phyloP scores from a whole-genome alignment of 1,139 yeast species.

The Yamadazyma sp. region DNA sequence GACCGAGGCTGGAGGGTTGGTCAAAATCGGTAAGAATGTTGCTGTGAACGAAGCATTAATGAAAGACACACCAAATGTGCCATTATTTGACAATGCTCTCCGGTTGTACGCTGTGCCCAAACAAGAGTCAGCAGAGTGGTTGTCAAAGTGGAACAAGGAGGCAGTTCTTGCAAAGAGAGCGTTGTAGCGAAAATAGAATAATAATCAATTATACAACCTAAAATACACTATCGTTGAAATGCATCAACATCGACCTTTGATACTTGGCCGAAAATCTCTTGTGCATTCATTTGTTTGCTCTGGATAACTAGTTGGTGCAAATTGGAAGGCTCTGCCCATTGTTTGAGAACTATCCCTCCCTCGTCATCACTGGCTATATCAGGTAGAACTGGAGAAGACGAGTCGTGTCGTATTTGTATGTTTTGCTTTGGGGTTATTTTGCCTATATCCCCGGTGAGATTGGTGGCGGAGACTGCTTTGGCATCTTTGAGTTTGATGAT shows the following conservation, averaged over 20 bases:
- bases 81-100: constrained; percentile 74
- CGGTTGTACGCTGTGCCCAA: constrained; percentile 82
- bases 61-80: constrained; percentile 64
- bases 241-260: constrained; percentile 43
- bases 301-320: constrained; percentile 49
- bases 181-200: background rate
- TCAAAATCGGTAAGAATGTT: constrained; percentile 80
- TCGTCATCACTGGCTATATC: constrained; percentile 59
- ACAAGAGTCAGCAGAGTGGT: constrained; percentile 62
- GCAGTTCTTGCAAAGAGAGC: constrained; percentile 50
- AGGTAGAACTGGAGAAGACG: constrained; percentile 29
- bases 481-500: constrained; percentile 1
- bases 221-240: background rate
- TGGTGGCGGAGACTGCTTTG: background rate
- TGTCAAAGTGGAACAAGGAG: constrained; percentile 64
- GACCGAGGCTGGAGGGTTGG: constrained; percentile 78
- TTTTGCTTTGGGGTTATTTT: background rate
- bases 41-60: constrained; percentile 64
- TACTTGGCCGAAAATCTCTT: constrained; percentile 73
- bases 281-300: constrained; percentile 70
- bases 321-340: constrained; percentile 75
- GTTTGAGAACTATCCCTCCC: constrained; percentile 49
- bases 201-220: too few relatives aligned
- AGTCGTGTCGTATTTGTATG: constrained; percentile 1
- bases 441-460: background rate